Base-by-base conservation (phyloP, 2,329 filamentous ascomycete genomes). In the Cladosporium sp. region DNA sequence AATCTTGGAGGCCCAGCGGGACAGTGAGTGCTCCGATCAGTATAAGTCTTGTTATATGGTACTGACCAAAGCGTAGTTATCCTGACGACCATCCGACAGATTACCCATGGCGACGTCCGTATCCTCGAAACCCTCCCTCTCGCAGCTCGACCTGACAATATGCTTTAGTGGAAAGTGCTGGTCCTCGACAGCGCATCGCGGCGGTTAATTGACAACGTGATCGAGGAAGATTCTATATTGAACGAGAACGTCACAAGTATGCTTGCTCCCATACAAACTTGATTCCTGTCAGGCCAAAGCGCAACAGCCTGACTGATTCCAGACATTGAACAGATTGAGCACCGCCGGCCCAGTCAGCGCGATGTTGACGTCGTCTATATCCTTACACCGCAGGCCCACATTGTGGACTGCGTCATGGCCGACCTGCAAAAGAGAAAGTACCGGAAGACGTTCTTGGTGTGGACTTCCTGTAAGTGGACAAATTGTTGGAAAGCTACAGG, bases 351-450 rank as follows among this genome's bases (percentile, higher is more conserved):
- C 57, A 84, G 86, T 76, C 96, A 97, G 76, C 88, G 89, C 64
- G 90, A 92, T 72, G 97, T 96, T 88, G 95, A 98, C 79, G 95
- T 93, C 73, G 88, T 99, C 70, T 99, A 98, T 81, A 84, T 99
- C 67, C 85, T 99, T 65, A 91, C 93, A 0, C 91, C 95, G 10
- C 86, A 91, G 73, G 84, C 92, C 7, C 91, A 97, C 77, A 92
- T 97, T 68, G 90, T 98, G 73, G 94, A 98, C 74, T 97, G 93
- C 76, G 83, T 99, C 56, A 88, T 98, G 80, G 92, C 93, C 74
- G 95, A 99, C 77, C 90, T 98, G 68, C 92, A 96, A 74, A 87
- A 89, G 72, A 86, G 88, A 70, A 88, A 92, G 76, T 99, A 99
- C 79, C 85, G 88, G 70, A 90, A 85, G 73, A 85, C 88, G 59